These are phyloP conservation scores for Dipodascus albidus DNA, from an alignment of 805 yeast genomes.

Conservation along the genomic window DNA sequence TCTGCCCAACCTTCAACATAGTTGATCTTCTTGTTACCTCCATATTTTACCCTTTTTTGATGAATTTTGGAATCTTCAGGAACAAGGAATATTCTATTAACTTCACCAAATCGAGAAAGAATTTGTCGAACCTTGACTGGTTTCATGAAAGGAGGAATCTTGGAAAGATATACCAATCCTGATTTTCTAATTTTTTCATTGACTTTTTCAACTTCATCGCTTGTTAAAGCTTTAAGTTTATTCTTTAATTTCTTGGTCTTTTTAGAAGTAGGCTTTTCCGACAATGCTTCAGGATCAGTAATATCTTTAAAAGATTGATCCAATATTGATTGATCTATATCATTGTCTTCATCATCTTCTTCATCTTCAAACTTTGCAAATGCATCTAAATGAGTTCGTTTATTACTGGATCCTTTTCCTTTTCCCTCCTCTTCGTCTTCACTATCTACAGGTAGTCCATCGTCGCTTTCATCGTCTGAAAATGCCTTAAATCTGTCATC, in stretches of 20 bases:
- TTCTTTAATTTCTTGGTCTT: constrained; percentile 4
- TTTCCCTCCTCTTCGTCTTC: constrained; percentile 10
- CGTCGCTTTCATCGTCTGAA: constrained; percentile 8
- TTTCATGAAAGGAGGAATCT: constrained; percentile 94
- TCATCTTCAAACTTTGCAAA: constrained; percentile 2
- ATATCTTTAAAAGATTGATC: not conserved
- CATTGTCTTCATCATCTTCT: not conserved
- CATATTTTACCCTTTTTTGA: constrained; percentile 61
- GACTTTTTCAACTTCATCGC: constrained; percentile 26
- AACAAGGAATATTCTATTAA: constrained; percentile 77
- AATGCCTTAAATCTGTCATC: constrained; percentile 5
- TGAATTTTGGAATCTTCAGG: constrained; percentile 68
- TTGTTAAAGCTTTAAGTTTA: constrained; percentile 17
- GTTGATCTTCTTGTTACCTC: constrained; percentile 83
- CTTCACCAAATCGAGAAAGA: constrained; percentile 67
- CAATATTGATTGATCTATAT: not conserved
- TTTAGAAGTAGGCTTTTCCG: not conserved
- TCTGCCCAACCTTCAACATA: constrained; percentile 98
- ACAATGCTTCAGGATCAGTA: not conserved
- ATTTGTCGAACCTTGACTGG: constrained; percentile 83
- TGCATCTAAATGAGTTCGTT: not conserved
- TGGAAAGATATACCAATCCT: constrained; percentile 88
- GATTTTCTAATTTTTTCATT: constrained; percentile 49
- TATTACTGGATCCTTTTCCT: not conserved
- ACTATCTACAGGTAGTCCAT: constrained; percentile 6